Evolutionary conservation across 192 early-diverging fungal genomes (phyloP), one percentile per base, ranked within the genome.

Genomic region (Geranomyces michiganensis): DNA sequence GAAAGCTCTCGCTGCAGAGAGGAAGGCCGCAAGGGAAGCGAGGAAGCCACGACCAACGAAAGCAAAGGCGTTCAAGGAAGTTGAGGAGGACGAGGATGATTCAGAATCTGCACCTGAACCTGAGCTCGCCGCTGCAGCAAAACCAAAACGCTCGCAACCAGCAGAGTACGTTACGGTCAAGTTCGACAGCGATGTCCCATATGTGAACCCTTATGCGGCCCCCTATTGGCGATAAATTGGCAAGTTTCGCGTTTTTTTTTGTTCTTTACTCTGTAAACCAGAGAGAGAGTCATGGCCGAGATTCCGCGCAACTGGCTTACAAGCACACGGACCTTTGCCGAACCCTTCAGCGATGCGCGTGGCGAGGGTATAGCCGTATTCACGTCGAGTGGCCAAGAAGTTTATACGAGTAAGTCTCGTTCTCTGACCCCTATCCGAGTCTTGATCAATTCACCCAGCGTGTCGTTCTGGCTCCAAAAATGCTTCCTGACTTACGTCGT

Each of bases 221-320:
- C 51, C 51, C 26, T 55, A 55, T 55, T 55, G 51, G 51, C 26
- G 3, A 3, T 55, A 15, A 55, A 55, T 8, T 2, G 26, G 26
- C 4, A 3, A 27, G 7, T 4, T 24, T 55, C 51, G 51, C 30
- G 58, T 60, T 56, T 53, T 68, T 68, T 68, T 68, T 68, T 56
- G 21, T 29, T 68, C 14, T 7, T 0, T 32, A 29, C 29, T 12
- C 29, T 56, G 19, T 31, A 56, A 68, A 55, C 9, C n/a, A 0
- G 32, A 15, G 14, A 55, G n/a, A 44, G 56, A 22, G 24, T 22
- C n/a, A 56, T 44, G 45, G 26, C 43, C 8, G 29, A 17, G 26
- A 60, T 33, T 51, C 68, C 68, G 12, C 0, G 22, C 0, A 70
- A 70, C 26, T 70, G 68, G 68, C 2, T 70, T 0, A 31, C 41